A percentile compares a stretch with the other conserved stretches of the same genome.
Evolutionary conservation across 106 monocot genomes (phyloP).

Genomic region (Acorus calamus): DNA sequence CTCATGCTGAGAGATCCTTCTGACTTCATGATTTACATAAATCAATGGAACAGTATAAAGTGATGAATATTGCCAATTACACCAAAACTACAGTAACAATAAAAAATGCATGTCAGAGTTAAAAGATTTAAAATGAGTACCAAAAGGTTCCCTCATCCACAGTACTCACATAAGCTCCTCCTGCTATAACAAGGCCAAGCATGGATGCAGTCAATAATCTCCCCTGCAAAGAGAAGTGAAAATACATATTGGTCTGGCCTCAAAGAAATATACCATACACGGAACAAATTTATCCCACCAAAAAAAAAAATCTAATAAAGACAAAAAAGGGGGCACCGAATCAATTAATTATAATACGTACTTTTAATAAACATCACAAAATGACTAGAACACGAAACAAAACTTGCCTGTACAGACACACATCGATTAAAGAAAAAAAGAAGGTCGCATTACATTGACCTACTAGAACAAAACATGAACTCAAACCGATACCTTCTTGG

Average conservation of each 20-base stretch:
- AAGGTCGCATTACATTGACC: background rate
- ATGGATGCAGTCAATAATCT: slow-evolving; percentile 74
- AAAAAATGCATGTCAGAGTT: background rate
- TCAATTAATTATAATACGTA: background rate
- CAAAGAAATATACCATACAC: background rate
- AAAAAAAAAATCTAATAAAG: background rate
- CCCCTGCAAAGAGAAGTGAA: slow-evolving; percentile 35
- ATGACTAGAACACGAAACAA: no score
- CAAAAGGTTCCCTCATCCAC: slow-evolving; percentile 94
- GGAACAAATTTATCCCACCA: no score
- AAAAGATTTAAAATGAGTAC: slow-evolving; percentile 29
- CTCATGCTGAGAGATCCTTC: no score
- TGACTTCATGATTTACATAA: no score
- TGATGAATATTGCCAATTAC: background rate
- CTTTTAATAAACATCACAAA: no score
- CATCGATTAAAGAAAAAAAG: no score
- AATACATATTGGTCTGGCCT: no score
- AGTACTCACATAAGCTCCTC: slow-evolving; percentile 97
- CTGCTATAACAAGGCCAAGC: slow-evolving; percentile 78
- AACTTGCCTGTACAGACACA: no score
- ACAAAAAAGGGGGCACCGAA: no score
- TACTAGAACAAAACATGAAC: background rate
- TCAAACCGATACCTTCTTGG: slow-evolving; percentile 20
- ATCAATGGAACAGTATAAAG: no score
- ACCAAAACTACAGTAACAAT: background rate